Conservation (phyloP, 768 basidiomycete genomes). For the Artomyces pyxidatus region DNA sequence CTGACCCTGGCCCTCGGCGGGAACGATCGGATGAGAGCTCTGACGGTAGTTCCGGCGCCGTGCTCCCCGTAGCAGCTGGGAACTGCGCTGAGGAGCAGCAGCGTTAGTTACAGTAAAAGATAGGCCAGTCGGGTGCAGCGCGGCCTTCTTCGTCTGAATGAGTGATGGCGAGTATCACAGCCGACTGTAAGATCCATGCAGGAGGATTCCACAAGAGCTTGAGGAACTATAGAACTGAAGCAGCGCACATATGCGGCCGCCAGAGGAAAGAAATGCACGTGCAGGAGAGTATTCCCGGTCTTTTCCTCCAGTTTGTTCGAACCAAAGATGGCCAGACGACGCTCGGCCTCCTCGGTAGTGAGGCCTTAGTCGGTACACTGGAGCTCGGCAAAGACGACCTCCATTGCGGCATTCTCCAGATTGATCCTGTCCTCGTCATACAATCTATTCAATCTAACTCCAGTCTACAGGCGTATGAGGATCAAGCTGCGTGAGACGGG, state of each 20-base stretch:
- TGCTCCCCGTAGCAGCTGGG: constrained; percentile 99
- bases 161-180: constrained; percentile 88
- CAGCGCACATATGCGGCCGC: background rate
- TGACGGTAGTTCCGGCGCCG: constrained; percentile 97
- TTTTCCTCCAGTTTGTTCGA: constrained; percentile 91
- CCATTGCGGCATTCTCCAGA: constrained; percentile 91
- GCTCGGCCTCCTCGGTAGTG: constrained; percentile 57
- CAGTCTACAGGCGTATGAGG: constrained; percentile 40
- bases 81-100: constrained; percentile 88
- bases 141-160: constrained; percentile 84
- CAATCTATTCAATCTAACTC: constrained; percentile 85
- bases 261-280: background rate
- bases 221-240: constrained; percentile 48
- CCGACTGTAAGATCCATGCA: constrained; percentile 99
- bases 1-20: constrained; percentile 95
- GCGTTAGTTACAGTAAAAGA: constrained; percentile 94
- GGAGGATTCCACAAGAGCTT: constrained; percentile 99
- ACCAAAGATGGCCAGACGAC: constrained; percentile 89
- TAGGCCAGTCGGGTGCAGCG: constrained; percentile 94
- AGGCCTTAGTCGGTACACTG: constrained; percentile 87
- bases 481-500: no score
- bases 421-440: constrained; percentile 99
- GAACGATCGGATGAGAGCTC: constrained; percentile 98
- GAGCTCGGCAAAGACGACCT: constrained; percentile 93
- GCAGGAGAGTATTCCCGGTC: constrained; percentile 76